Evolutionary conservation across 192 early-diverging fungal genomes (phyloP).

Genomic region (Podila clonocystis): DNA sequence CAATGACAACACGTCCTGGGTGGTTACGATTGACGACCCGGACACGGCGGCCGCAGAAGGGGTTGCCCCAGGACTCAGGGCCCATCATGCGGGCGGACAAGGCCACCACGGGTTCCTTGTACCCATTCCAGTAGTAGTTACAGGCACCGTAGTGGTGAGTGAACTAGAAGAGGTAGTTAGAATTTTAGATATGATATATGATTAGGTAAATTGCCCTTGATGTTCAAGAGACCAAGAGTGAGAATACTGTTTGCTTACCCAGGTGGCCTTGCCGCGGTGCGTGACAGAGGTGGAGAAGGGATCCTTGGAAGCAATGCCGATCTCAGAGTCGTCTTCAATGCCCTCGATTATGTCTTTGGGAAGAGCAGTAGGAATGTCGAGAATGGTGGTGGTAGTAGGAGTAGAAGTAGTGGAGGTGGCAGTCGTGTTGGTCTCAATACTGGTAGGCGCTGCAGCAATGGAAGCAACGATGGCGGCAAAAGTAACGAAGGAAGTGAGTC

Average conservation of each 20-base stretch:
- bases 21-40: slow-evolving; percentile 22
- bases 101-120: slow-evolving; percentile 46
- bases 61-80: slow-evolving; percentile 28
- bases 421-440: slow-evolving; percentile 10
- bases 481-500: slow-evolving; percentile 12
- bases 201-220: neutral
- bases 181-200: neutral
- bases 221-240: neutral
- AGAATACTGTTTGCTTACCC: slow-evolving; percentile 10
- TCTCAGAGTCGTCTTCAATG: no score
- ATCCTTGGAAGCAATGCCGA: no score
- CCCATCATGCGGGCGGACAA: slow-evolving; percentile 54
- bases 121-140: slow-evolving; percentile 36
- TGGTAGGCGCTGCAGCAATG: slow-evolving; percentile 1
- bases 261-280: slow-evolving; percentile 45
- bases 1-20: slow-evolving; percentile 24
- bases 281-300: no score
- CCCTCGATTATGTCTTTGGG: no score
- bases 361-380: no score
- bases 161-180: neutral
- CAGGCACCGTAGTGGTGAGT: slow-evolving; percentile 32
- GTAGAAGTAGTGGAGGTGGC: slow-evolving; percentile 14
- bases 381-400: neutral
- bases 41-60: slow-evolving; percentile 42
- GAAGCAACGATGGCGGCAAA: slow-evolving; percentile 12